A percentile compares a stretch with the other conserved stretches of the same genome.
These are phyloP conservation scores for Sphagnum contortum DNA, from an alignment of 225 moss, liverwort and hornwort genomes.

Conservation along the genomic window DNA sequence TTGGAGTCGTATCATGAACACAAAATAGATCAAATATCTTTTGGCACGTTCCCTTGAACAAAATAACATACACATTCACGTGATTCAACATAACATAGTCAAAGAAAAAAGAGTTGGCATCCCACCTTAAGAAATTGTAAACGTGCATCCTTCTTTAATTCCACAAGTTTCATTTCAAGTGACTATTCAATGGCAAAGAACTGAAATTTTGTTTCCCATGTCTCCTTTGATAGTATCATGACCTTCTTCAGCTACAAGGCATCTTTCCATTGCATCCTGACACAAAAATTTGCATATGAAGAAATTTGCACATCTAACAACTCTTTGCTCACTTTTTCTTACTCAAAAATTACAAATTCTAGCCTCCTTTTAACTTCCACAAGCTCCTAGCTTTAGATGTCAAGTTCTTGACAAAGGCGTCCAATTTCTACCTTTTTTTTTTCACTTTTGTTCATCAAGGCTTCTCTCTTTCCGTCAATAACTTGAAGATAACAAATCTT, in stretches of 20 bases:
- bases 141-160: slow-evolving; percentile 12
- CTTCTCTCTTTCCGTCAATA: slow-evolving; percentile 19
- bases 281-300: slow-evolving; percentile 1
- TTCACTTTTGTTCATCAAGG: slow-evolving; percentile 10
- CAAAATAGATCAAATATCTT: no score
- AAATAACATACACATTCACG: no score
- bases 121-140: no score
- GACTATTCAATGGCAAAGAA: slow-evolving; percentile 23
- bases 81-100: no score
- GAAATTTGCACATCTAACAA: slow-evolving; percentile 12
- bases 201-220: slow-evolving; percentile 24
- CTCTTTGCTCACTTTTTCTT: slow-evolving; percentile 14
- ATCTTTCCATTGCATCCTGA: slow-evolving; percentile 30
- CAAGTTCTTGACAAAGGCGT: slow-evolving; percentile 19
- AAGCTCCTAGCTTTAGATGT: slow-evolving; percentile 15
- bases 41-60: no score
- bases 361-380: slow-evolving; percentile 17
- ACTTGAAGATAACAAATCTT: slow-evolving; percentile 16
- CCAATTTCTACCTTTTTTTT: slow-evolving; percentile 12
- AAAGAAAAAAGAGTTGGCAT: no score
- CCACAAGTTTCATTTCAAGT: slow-evolving; percentile 15
- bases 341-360: slow-evolving; percentile 15
- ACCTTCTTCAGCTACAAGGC: slow-evolving; percentile 18
- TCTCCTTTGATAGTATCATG: slow-evolving; percentile 16
- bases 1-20: no score